These are phyloP conservation scores for Neurospora cerealis DNA, from an alignment of 495 filamentous ascomycete genomes.

Conservation along the genomic window DNA sequence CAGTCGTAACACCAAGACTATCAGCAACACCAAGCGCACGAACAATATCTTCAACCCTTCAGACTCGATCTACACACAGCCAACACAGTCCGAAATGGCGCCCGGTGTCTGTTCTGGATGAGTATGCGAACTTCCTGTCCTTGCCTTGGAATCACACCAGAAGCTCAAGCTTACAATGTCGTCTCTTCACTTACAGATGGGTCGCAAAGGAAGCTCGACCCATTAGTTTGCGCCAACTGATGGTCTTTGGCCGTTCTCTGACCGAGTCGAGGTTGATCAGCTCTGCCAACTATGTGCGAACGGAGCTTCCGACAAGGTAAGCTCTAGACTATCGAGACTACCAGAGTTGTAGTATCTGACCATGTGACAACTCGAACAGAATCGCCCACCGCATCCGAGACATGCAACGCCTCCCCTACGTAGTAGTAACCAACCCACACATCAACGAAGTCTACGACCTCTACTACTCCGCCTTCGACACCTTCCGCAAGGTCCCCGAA, in stretches of 20 bases:
- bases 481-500: slow-evolving; percentile 70
- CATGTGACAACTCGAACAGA: slow-evolving; percentile 27
- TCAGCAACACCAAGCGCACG: neutral
- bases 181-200: slow-evolving; percentile 49
- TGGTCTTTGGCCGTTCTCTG: slow-evolving; percentile 83
- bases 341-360: neutral
- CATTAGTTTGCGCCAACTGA: slow-evolving; percentile 83
- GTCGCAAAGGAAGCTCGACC: slow-evolving; percentile 75
- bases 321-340: slow-evolving; percentile 3
- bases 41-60: neutral
- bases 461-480: slow-evolving; percentile 93
- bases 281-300: slow-evolving; percentile 95
- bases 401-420: slow-evolving; percentile 93
- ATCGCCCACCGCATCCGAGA: slow-evolving; percentile 91
- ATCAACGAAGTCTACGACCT: slow-evolving; percentile 92
- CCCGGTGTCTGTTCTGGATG: slow-evolving; percentile 73
- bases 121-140: slow-evolving; percentile 43
- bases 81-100: slow-evolving; percentile 56
- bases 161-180: slow-evolving; percentile 9
- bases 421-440: slow-evolving; percentile 90
- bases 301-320: slow-evolving; percentile 83
- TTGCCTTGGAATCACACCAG: neutral
- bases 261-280: slow-evolving; percentile 83
- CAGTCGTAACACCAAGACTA: neutral
- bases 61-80: neutral